A percentile compares a stretch with the other conserved stretches of the same genome.
Conservation (phyloP, 75 land plant species). For the Gnetum montanum region DNA sequence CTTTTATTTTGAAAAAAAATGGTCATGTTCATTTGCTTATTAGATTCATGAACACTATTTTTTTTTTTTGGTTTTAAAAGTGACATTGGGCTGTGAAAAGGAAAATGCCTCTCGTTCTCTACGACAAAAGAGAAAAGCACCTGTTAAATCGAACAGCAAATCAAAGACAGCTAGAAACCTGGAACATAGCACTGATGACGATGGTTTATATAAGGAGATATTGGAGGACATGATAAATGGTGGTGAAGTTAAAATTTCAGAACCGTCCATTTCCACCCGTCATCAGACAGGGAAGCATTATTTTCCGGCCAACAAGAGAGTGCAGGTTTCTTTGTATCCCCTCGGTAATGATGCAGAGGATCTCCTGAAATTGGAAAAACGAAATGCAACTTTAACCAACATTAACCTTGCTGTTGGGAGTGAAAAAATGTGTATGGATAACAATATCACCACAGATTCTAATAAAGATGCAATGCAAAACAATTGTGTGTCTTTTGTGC, state of each 20-base stretch:
- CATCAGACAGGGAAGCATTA: constrained; percentile 13
- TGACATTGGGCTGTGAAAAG: neutral
- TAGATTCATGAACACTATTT: neutral
- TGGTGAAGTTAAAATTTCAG: neutral
- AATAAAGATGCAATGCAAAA: too few species aligned
- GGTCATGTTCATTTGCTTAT: neutral
- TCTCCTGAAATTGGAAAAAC: constrained; percentile 11
- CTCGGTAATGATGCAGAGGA: constrained; percentile 15
- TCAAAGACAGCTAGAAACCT: neutral
- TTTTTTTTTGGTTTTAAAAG: neutral
- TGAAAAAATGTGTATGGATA: too few species aligned
- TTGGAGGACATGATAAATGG: neutral
- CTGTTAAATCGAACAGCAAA: neutral
- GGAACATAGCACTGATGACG: neutral
- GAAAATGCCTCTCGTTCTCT: constrained; percentile 3
- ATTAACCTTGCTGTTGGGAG: too few species aligned
- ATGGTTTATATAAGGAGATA: neutral
- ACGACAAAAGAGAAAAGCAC: neutral
- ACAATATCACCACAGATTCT: too few species aligned
- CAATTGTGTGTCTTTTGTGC: neutral
- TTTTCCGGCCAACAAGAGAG: constrained; percentile 46
- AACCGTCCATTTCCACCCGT: neutral
- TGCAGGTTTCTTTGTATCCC: constrained; percentile 36
- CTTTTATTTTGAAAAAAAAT: neutral
- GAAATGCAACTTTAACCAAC: too few species aligned